phyloP scores from a whole-genome alignment of 2,329 filamentous ascomycete genomes.

The Clonostachys sp. region DNA sequence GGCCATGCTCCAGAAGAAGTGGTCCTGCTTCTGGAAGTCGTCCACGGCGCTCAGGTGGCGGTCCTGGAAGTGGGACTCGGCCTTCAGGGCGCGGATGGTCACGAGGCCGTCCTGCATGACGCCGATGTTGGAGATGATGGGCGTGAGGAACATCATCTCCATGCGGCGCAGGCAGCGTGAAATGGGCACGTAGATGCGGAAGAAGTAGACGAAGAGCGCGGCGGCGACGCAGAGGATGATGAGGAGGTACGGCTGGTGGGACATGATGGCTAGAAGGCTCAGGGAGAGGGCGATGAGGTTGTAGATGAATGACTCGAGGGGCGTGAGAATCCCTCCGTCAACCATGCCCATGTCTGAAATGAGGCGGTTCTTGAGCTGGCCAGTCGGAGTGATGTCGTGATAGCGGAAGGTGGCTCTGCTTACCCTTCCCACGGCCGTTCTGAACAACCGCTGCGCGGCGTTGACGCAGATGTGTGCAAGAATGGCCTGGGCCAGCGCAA shows the following conservation, averaged over 20 bases:
- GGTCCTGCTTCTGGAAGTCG: slow-evolving; percentile 89
- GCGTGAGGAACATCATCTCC: slow-evolving; percentile 85
- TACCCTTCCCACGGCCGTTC: slow-evolving; percentile 66
- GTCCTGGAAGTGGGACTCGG: slow-evolving; percentile 74
- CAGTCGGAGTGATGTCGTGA: slow-evolving; percentile 86
- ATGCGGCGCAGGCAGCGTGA: slow-evolving; percentile 79
- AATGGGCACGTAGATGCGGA: slow-evolving; percentile 72
- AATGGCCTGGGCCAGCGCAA: slow-evolving; percentile 58
- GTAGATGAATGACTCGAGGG: slow-evolving; percentile 69
- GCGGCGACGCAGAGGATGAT: slow-evolving; percentile 66
- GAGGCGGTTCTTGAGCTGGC: slow-evolving; percentile 85
- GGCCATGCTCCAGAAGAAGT: slow-evolving; percentile 90
- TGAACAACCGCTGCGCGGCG: slow-evolving; percentile 73
- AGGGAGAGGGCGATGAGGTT: slow-evolving; percentile 67
- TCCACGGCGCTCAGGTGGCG: slow-evolving; percentile 79
- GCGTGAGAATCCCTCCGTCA: slow-evolving; percentile 76
- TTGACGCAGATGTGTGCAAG: slow-evolving; percentile 76
- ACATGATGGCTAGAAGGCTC: slow-evolving; percentile 72
- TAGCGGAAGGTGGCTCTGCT: slow-evolving; percentile 82
- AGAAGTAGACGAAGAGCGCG: slow-evolving; percentile 65
- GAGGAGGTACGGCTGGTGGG: slow-evolving; percentile 74
- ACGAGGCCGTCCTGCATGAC: slow-evolving; percentile 81
- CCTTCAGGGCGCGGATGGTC: slow-evolving; percentile 79
- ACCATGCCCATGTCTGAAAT: slow-evolving; percentile 88
- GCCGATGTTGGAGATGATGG: slow-evolving; percentile 89